Evolutionary conservation across 179 eudicot genomes (phyloP), one percentile per base, ranked within the genome.

Genomic region (Pouteria campechiana): DNA sequence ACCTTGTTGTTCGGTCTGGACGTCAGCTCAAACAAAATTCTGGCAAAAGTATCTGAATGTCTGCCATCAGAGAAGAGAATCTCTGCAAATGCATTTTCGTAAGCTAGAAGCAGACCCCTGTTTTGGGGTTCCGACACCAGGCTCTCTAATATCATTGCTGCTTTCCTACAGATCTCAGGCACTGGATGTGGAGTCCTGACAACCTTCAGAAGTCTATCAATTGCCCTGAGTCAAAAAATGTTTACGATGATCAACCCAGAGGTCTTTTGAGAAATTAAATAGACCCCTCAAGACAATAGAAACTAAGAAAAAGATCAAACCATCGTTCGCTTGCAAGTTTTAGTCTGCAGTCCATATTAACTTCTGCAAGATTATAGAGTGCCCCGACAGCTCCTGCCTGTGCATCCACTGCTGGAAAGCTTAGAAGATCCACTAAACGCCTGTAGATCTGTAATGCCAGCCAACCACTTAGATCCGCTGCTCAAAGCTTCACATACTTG

Each of bases 341-440:
- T 58, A 81, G 46, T 37, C 98, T 73, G 60, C 95, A 78, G 41
- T 90, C 95, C 90, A 81, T 76, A 46, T 86, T 90, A 30, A 90
- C 77, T 65, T 90, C 98, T 21, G 77, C 90, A 48, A 90, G 87
- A 64, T 82, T 71, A 71, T 85, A 86, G 13, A 90, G 75, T 48
- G 93, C 98, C 19, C 95, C 87, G 37, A 86, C 78, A 49, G 95
- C 93, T 25, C 93, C 98, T 25, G 90, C 90, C 64, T 90, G 98
- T 22, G 98, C 81, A 48, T 90, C 95, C 24, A 39, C 58, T 37
- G 74, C 81, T 52, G 93, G 80, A 12, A 73, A 65, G 72, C 87
- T 76, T 54, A 90, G 71, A 17, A 90, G 70, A 75, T 90, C 94
- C 38, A 90, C 84, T 51, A 90, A 65, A 41, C 86, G 72, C 64